Evolutionary conservation across 495 filamentous ascomycete genomes (phyloP).

Genomic region (Chaetomium tenue): DNA sequence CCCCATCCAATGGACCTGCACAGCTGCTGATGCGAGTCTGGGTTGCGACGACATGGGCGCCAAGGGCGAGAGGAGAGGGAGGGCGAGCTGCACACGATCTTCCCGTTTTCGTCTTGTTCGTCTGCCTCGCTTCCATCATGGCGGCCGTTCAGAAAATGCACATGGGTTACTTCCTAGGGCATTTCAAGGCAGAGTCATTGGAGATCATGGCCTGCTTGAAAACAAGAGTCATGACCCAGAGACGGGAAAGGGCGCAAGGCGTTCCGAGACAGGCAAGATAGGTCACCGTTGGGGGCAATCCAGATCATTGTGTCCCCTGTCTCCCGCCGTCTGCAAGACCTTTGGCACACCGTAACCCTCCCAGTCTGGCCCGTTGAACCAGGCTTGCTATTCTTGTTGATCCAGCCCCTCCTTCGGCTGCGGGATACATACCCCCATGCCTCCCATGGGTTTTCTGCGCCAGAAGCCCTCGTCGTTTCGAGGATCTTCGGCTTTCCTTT

Average conservation of each 20-base stretch:
- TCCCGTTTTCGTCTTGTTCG: not conserved
- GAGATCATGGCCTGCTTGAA: not conserved
- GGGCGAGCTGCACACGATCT: not conserved
- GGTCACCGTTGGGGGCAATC: not conserved
- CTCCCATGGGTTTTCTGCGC: conserved; percentile 18
- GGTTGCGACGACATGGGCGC: conserved; percentile 33
- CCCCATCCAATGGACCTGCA: conserved; percentile 31
- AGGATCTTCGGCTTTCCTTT: conserved; percentile 16
- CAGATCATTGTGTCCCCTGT: conserved; percentile 13
- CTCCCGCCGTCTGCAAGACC: conserved; percentile 21
- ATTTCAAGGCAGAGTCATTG: not conserved
- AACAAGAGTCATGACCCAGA: not conserved
- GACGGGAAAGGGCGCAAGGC: conserved; percentile 2
- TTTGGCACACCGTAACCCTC: conserved; percentile 22
- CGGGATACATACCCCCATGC: conserved; percentile 3
- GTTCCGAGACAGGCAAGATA: conserved; percentile 8
- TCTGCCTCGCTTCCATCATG: not conserved
- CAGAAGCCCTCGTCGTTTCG: conserved; percentile 17
- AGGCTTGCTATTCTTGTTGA: conserved; percentile 24
- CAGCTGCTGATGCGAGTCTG: conserved; percentile 33
- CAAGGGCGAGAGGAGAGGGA: conserved; percentile 22
- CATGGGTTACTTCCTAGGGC: not conserved
- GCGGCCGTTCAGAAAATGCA: conserved; percentile 8
- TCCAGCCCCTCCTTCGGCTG: conserved; percentile 18
- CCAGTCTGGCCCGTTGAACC: conserved; percentile 7